phyloP scores from a whole-genome alignment of 805 yeast genomes.

The Zygotorulaspora sp. region DNA sequence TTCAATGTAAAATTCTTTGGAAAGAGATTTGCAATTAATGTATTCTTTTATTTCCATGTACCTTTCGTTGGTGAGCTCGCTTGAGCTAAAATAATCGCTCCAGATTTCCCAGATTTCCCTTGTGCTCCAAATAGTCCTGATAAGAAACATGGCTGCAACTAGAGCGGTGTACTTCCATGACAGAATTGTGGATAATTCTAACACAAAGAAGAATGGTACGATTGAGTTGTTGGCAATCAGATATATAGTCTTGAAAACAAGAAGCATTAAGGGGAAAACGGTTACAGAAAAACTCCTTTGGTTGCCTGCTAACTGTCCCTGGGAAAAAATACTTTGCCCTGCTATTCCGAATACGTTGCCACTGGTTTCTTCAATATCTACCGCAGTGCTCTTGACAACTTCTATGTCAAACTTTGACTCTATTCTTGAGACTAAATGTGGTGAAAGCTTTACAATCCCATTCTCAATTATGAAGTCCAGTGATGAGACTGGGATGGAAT shows the following conservation, averaged over 20 bases:
- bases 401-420: slow-evolving; percentile 12
- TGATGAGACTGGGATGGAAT: slow-evolving; percentile 12
- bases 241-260: slow-evolving; percentile 22
- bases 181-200: slow-evolving; percentile 21
- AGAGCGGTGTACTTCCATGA: slow-evolving; percentile 17
- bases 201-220: slow-evolving; percentile 19
- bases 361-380: not conserved
- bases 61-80: slow-evolving; percentile 11
- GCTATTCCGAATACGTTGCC: not conserved
- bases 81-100: slow-evolving; percentile 21
- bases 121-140: slow-evolving; percentile 22
- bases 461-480: slow-evolving; percentile 17
- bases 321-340: not conserved
- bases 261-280: slow-evolving; percentile 13
- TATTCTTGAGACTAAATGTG: slow-evolving; percentile 12
- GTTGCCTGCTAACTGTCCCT: slow-evolving; percentile 1
- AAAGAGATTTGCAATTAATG: slow-evolving; percentile 7
- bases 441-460: slow-evolving; percentile 18
- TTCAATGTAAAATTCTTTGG: slow-evolving; percentile 8
- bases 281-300: slow-evolving; percentile 2
- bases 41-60: slow-evolving; percentile 11
- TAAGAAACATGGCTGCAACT: slow-evolving; percentile 13
- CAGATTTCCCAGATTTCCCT: slow-evolving; percentile 28
- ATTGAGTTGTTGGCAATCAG: slow-evolving; percentile 22
- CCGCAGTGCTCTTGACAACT: slow-evolving; percentile 1